Conservation (phyloP, 2,329 filamentous ascomycete species). For the Cytospora chrysosperma region DNA sequence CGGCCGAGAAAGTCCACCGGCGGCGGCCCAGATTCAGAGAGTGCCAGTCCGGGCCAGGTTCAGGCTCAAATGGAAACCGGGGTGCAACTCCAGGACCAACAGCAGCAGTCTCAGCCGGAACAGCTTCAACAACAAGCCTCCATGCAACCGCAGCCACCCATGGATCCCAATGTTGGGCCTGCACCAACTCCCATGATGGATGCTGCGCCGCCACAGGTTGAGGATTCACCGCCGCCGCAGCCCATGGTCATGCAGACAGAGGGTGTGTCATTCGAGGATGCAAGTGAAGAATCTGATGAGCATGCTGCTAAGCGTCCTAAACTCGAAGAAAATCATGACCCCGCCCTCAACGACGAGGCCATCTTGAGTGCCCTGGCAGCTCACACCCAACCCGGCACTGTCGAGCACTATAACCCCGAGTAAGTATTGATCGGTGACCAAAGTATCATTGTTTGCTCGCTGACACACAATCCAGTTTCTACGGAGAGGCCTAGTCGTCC, state of each 20-base stretch:
- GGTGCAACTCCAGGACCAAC: conserved; percentile 8
- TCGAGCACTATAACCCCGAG: conserved; percentile 44
- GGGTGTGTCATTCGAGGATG: conserved; percentile 21
- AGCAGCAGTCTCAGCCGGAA: conserved; percentile 3
- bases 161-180: conserved; percentile 23
- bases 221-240: conserved; percentile 29
- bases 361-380: conserved; percentile 46
- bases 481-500: conserved; percentile 18
- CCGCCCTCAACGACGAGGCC: conserved; percentile 46
- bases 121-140: conserved; percentile 20
- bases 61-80: background rate
- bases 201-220: conserved; percentile 26
- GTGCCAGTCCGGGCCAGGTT: conserved; percentile 11
- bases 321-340: conserved; percentile 37
- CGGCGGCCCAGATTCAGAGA: background rate
- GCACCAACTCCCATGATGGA: conserved; percentile 23
- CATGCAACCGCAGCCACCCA: conserved; percentile 23
- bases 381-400: conserved; percentile 38
- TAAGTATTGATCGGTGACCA: conserved; percentile 32
- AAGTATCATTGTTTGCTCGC: background rate
- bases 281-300: conserved; percentile 31
- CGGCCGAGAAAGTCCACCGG: conserved; percentile 46
- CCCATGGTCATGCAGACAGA: conserved; percentile 32
- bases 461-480: conserved; percentile 13
- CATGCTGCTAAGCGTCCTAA: conserved; percentile 43